Conservation (phyloP, 345 rosid species). For the Schrenkiella parvula region DNA sequence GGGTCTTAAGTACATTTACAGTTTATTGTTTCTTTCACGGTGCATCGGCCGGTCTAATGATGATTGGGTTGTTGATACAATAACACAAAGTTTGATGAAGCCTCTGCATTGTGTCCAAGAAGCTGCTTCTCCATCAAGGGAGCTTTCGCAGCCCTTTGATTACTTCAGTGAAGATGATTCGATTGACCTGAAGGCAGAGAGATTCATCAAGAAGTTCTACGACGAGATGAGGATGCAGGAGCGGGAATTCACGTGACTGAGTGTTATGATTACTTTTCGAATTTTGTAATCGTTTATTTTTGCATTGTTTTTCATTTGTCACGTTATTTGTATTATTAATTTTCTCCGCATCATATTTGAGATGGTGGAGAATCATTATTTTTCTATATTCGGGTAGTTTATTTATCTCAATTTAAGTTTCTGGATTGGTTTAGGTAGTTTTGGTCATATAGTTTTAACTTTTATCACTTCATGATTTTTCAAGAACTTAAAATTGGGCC, state of each 20-base stretch:
- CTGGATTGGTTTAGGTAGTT: background rate
- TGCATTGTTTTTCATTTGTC: background rate
- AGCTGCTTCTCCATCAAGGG: constrained; percentile 17
- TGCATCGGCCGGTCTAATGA: constrained; percentile 40
- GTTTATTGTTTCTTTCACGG: constrained; percentile 34
- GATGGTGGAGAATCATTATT: background rate
- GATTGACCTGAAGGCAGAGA: constrained; percentile 71
- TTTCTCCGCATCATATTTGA: constrained; percentile 9
- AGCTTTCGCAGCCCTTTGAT: constrained; percentile 14
- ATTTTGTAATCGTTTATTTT: background rate
- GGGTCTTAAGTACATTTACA: background rate
- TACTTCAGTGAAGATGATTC: constrained; percentile 34
- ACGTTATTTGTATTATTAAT: background rate
- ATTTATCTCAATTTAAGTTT: background rate
- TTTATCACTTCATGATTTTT: background rate
- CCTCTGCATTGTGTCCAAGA: constrained; percentile 13
- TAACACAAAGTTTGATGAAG: constrained; percentile 23
- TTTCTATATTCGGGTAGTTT: background rate
- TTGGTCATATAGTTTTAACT: background rate
- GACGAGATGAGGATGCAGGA: constrained; percentile 64
- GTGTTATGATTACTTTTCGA: background rate
- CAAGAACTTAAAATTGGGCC: background rate
- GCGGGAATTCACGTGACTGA: constrained; percentile 32
- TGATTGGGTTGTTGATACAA: constrained; percentile 1
- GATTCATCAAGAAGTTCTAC: constrained; percentile 61